Evolutionary conservation across 495 filamentous ascomycete genomes (phyloP).

Genomic region (Penicillium chermesinum): DNA sequence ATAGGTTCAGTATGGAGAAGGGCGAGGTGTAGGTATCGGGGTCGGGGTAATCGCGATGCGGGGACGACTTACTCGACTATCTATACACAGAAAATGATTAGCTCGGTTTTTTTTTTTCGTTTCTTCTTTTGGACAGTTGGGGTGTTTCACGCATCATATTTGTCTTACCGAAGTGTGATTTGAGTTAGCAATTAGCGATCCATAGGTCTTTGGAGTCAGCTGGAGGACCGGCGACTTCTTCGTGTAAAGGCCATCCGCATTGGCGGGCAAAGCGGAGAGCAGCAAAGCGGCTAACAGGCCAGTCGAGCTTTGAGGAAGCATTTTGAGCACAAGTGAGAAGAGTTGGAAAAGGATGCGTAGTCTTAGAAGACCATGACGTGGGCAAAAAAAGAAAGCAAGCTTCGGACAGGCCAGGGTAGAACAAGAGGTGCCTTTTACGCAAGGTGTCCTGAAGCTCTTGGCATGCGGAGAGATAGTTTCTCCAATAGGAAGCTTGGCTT

Average conservation of each 20-base stretch:
- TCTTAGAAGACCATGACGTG: constrained; percentile 1
- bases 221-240: constrained; percentile 87
- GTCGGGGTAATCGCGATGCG: constrained; percentile 8
- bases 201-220: constrained; percentile 77
- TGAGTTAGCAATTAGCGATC: constrained; percentile 77
- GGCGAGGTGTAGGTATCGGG: background rate
- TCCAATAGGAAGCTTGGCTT: constrained; percentile 14
- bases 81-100: constrained; percentile 28
- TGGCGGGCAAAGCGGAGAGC: constrained; percentile 55
- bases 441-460: constrained; percentile 50
- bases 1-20: constrained; percentile 4
- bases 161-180: constrained; percentile 81
- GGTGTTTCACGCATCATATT: no score
- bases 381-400: constrained; percentile 4
- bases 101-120: constrained; percentile 1
- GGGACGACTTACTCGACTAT: constrained; percentile 59
- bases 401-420: constrained; percentile 7
- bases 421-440: constrained; percentile 23
- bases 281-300: constrained; percentile 43
- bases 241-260: constrained; percentile 70
- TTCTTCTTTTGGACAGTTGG: no score
- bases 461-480: constrained; percentile 29
- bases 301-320: constrained; percentile 17
- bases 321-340: constrained; percentile 22
- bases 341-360: constrained; percentile 4